These are phyloP conservation scores for Amylostereum areolatum DNA, from an alignment of 1,284 basidiomycete species.

Conservation along the genomic window DNA sequence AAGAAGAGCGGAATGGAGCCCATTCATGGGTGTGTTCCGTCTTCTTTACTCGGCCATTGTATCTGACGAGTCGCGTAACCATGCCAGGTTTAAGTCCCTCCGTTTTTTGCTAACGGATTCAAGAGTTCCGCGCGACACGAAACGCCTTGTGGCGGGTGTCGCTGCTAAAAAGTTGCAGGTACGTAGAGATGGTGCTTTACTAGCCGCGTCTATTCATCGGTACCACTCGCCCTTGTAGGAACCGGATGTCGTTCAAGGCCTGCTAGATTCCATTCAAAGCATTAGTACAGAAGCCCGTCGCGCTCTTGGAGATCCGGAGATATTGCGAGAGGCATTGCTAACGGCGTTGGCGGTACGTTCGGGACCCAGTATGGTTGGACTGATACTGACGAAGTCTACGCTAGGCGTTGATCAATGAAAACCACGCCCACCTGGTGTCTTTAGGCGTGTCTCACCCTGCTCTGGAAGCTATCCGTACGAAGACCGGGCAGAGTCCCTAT, in stretches of 20 bases:
- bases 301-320: conserved; percentile 69
- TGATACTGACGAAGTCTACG: conserved; percentile 1
- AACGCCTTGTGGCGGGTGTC: conserved; percentile 89
- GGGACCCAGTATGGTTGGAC: conserved; percentile 7
- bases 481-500: conserved; percentile 61
- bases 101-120: conserved; percentile 92
- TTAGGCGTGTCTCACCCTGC: conserved; percentile 94
- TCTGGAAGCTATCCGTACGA: conserved; percentile 77
- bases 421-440: conserved; percentile 80
- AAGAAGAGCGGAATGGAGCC: conserved; percentile 77
- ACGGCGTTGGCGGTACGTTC: conserved; percentile 51
- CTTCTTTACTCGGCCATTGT: not conserved
- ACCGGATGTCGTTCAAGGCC: conserved; percentile 69
- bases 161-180: conserved; percentile 66
- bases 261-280: conserved; percentile 73
- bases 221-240: conserved; percentile 38
- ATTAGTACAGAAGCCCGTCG: conserved; percentile 79
- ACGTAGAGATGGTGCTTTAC: conserved; percentile 18
- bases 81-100: conserved; percentile 55
- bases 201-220: conserved; percentile 12
- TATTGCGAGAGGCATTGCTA: conserved; percentile 58
- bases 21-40: conserved; percentile 69
- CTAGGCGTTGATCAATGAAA: conserved; percentile 79
- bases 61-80: conserved; percentile 2
- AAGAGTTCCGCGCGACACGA: conserved; percentile 89